Evolutionary conservation across 345 rosid genomes (phyloP), one percentile per base, ranked within the genome.

Genomic region (Draba incana): DNA sequence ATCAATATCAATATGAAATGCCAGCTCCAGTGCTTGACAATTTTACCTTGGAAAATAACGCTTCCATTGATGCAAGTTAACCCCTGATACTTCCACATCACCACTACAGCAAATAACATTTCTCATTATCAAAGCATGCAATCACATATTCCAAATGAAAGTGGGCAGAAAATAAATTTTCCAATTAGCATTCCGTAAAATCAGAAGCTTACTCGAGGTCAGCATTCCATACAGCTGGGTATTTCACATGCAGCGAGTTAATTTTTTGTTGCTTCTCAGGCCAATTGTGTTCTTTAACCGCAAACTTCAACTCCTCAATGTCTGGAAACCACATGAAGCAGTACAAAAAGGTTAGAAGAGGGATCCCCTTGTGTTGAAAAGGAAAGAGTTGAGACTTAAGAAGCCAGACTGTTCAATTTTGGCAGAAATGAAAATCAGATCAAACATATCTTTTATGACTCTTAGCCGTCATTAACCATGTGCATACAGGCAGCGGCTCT

Each of bases 41-140:
- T 66, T 88, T 90, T 77, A 93, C 98, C 68, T 69, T 43, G 96
- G 97, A 84, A 87, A 88, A 81, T 88, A 87, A 55, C 51, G 77
- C 79, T 76, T 84, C 38, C 24, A 70, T 50, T 3, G 79, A 69
- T 53, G 71, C 56, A 75, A 62, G 68, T 79, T 78, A 23, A 65
- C 78, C 76, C 66, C 91, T 78, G 82, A 78, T 54, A 79, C 67
- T 64, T 71, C 77, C 44, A 35, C 60, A 38, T 70, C 75, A 69
- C n/a, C 73, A 60, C 98, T 90, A 77, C 74, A 33, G 37, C 8
- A 33, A 33, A 33, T 33, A 6, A 33, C 6, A 6, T 33, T 33
- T 33, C 37, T 33, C 37, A 33, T 33, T 33, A 33, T 33, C 37
- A 33, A 33, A 33, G 37, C 37, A 33, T 6, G 37, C 37, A 5